phyloP scores from a whole-genome alignment of 257 asterid genomes.

The Nicotiana obtusifolia region DNA sequence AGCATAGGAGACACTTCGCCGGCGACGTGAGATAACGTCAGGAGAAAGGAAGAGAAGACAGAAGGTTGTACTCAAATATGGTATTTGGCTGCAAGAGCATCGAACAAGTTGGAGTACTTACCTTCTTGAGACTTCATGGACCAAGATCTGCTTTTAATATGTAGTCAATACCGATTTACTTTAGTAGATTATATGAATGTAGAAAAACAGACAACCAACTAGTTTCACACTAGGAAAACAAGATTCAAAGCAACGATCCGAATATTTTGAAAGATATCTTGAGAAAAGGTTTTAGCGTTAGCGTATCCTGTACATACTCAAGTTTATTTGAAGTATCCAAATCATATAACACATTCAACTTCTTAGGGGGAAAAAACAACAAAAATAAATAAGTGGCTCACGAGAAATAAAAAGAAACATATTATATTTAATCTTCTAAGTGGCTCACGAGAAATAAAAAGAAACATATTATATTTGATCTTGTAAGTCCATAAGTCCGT shows the following conservation, averaged over 20 bases:
- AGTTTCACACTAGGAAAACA: neutral
- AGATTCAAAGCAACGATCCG: neutral
- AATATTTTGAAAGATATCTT: neutral
- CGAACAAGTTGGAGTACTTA: neutral
- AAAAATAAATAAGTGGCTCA: neutral
- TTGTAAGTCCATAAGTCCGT: neutral
- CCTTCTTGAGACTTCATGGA: neutral
- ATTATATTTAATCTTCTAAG: constrained; percentile 4
- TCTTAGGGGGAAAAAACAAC: neutral
- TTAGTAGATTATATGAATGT: neutral
- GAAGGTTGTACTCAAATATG: neutral
- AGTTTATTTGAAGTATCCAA: neutral
- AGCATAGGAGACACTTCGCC: too few species aligned
- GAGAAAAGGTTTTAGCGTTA: neutral
- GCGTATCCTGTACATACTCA: neutral
- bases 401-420: neutral
- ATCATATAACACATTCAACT: neutral
- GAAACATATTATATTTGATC: constrained; percentile 8
- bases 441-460: neutral
- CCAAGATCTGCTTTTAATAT: neutral
- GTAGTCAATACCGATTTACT: neutral
- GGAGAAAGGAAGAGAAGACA: too few species aligned
- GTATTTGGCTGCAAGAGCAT: neutral
- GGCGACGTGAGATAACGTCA: too few species aligned
- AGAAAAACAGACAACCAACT: neutral